Percentiles rank a stretch among this genome's conserved stretches.
Conservation (phyloP, 176 grass and related monocot species). For the Rhynchospora tenuis region DNA sequence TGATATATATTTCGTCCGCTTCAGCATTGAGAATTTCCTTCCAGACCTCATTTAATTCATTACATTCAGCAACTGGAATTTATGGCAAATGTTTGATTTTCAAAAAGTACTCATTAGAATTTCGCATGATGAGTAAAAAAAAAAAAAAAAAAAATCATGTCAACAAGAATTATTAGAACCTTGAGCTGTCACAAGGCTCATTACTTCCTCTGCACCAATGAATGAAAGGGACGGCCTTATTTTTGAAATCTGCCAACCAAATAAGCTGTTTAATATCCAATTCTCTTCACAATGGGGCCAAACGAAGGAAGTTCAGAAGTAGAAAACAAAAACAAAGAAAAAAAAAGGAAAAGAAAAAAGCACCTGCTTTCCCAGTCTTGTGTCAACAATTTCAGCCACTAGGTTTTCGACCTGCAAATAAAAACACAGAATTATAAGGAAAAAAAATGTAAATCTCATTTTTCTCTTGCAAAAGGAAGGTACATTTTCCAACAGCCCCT, state of each 20-base stretch:
- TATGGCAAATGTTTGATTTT: not conserved
- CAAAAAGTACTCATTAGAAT: not conserved
- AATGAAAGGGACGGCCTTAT: conserved; percentile 88
- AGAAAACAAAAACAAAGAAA: not conserved
- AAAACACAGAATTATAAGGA: conserved; percentile 9
- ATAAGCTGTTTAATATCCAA: not conserved
- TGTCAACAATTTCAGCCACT: conserved; percentile 96
- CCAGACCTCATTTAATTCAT: conserved; percentile 88
- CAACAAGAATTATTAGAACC: conserved; percentile 35
- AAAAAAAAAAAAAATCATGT: conserved; percentile 17
- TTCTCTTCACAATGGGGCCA: not conserved
- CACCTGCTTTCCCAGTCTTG: conserved; percentile 81
- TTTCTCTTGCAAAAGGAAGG: not conserved
- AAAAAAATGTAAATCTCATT: not conserved
- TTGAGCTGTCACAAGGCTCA: conserved; percentile 95
- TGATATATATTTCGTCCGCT: conserved; percentile 96
- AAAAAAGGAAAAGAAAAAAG: conserved; percentile 2
- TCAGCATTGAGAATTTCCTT: conserved; percentile 91
- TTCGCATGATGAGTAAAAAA: not conserved
- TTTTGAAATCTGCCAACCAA: conserved; percentile 78
- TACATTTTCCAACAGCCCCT: not conserved
- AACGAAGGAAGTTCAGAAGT: not conserved
- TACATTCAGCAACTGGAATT: conserved; percentile 74
- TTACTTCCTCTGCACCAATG: conserved; percentile 92
- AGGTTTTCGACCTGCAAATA: conserved; percentile 68